phyloP scores from a whole-genome alignment of 225 moss, liverwort and hornwort genomes.

The Marchantia polymorpha region DNA sequence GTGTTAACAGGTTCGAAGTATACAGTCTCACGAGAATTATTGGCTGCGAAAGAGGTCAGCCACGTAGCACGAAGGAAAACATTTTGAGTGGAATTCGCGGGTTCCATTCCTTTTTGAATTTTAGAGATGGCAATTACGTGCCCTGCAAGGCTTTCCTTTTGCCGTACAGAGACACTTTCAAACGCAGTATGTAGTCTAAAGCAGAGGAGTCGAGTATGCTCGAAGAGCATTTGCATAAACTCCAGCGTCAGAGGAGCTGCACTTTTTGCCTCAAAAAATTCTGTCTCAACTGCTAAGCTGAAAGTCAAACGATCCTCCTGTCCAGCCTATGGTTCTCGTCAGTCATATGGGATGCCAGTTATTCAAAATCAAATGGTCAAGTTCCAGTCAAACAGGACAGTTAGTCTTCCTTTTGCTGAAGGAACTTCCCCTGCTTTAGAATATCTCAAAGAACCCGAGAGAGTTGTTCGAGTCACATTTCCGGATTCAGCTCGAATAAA shows the following conservation, averaged over 20 bases:
- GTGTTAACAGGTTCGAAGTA: not conserved
- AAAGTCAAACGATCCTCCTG: not conserved
- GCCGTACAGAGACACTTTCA: not conserved
- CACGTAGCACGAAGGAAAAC: too few species aligned
- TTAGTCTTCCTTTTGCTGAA: conserved; percentile 72
- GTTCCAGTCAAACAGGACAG: conserved; percentile 66
- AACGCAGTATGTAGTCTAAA: not conserved
- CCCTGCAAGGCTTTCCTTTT: not conserved
- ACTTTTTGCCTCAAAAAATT: not conserved
- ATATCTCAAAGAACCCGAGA: conserved; percentile 72
- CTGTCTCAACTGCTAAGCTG: not conserved
- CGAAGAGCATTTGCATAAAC: not conserved
- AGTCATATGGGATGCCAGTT: conserved; percentile 7
- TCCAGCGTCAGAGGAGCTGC: not conserved
- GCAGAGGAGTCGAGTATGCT: not conserved
- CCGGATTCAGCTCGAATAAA: conserved; percentile 82
- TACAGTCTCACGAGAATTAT: not conserved
- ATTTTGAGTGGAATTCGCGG: not conserved
- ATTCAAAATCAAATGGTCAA: conserved; percentile 55
- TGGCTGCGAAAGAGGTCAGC: too few species aligned
- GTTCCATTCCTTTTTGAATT: too few species aligned
- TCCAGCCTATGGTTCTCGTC: conserved; percentile 3
- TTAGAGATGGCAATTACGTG: conserved; percentile 25
- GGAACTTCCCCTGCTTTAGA: conserved; percentile 49
- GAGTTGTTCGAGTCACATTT: conserved; percentile 83